These are phyloP conservation scores for Beauveria sp. DNA, from an alignment of 2,329 filamentous ascomycete species.

Conservation along the genomic window DNA sequence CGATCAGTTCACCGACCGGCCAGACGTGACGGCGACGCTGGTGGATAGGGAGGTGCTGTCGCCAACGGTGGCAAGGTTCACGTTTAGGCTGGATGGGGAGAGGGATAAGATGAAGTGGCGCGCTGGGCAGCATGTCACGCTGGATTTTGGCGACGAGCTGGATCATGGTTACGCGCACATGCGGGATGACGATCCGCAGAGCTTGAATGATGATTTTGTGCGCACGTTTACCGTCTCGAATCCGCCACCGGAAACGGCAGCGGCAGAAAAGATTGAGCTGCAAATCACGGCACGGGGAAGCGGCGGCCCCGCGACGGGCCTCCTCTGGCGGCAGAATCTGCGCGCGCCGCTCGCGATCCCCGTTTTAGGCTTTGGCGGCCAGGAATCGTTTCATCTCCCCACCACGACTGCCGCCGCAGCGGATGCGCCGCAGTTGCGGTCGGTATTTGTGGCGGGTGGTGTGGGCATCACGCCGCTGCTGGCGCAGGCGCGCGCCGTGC, in stretches of 20 bases:
- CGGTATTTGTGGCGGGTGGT: constrained; percentile 65
- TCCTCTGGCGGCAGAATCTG: constrained; percentile 53
- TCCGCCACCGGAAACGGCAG: constrained; percentile 31
- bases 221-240: constrained; percentile 77
- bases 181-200: constrained; percentile 70
- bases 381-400: constrained; percentile 34
- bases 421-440: constrained; percentile 17
- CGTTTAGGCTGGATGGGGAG: constrained; percentile 30
- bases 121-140: constrained; percentile 69
- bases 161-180: constrained; percentile 74
- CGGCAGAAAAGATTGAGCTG: constrained; percentile 35
- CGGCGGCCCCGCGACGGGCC: constrained; percentile 55
- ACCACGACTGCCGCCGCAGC: neutral
- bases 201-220: constrained; percentile 76
- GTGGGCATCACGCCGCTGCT: constrained; percentile 79
- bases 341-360: constrained; percentile 52
- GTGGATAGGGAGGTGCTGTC: constrained; percentile 52
- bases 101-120: constrained; percentile 36
- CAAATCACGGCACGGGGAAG: constrained; percentile 66
- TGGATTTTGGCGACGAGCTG: constrained; percentile 64
- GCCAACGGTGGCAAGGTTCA: constrained; percentile 59
- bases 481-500: constrained; percentile 49
- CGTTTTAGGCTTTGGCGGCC: constrained; percentile 66
- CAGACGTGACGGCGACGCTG: constrained; percentile 42
- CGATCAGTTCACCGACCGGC: neutral